Conservation (phyloP, 192 early-diverging fungal species). For the Chytriomyces sp. region DNA sequence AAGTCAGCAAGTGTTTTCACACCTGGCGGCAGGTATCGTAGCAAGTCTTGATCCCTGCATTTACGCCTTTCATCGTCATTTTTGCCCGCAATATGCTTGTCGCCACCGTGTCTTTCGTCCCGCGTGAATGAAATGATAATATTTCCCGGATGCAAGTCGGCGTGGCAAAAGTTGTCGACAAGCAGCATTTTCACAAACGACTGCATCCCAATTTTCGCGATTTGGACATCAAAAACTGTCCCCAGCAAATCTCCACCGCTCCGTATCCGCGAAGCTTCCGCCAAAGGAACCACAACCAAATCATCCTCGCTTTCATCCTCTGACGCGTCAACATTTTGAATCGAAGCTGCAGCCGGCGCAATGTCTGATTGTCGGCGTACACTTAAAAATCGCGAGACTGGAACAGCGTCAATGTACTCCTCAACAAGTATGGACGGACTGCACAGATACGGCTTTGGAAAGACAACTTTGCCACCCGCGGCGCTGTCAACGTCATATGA, state of each 20-base stretch:
- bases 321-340: neutral
- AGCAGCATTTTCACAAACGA: conserved; percentile 90
- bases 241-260: conserved; percentile 26
- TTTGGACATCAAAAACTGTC: conserved; percentile 71
- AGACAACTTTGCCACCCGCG: conserved; percentile 46
- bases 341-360: neutral
- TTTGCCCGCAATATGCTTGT: neutral
- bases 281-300: conserved; percentile 13
- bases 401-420: conserved; percentile 78
- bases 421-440: conserved; percentile 81
- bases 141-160: conserved; percentile 93
- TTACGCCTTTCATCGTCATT: neutral
- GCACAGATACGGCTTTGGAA: conserved; percentile 69
- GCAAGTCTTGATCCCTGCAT: too few relatives aligned
- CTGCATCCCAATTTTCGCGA: conserved; percentile 83
- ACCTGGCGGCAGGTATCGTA: neutral
- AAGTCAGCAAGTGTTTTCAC: conserved; percentile 1
- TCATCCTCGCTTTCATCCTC: neutral
- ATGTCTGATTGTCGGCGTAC: neutral
- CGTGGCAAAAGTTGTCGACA: conserved; percentile 92
- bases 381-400: conserved; percentile 75
- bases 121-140: conserved; percentile 83
- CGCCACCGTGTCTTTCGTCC: neutral
- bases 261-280: neutral
- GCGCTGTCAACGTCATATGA: neutral